phyloP scores from a whole-genome alignment of 2,329 filamentous ascomycete genomes.

The Fusarium burgessii region DNA sequence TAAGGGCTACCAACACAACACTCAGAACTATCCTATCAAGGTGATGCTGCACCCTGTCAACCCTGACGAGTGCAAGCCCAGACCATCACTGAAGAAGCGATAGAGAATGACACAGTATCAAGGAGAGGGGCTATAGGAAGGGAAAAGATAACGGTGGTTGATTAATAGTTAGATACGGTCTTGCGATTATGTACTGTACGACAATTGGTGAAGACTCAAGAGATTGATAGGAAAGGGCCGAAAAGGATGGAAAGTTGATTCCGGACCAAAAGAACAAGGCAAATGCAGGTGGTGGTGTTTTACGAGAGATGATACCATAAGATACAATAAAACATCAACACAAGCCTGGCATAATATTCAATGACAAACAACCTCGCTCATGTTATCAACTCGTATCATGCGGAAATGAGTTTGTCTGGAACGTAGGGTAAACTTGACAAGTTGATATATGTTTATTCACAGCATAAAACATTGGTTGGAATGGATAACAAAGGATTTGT shows the following conservation, averaged over 20 bases:
- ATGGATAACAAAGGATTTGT: conserved; percentile 14
- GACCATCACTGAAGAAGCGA: conserved; percentile 70
- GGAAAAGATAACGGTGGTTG: conserved; percentile 5
- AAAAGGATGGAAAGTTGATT: conserved; percentile 23
- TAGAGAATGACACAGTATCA: conserved; percentile 49
- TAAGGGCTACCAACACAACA: conserved; percentile 93
- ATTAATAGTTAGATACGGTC: conserved; percentile 36
- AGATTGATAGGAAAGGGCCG: conserved; percentile 24
- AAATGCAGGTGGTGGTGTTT: conserved; percentile 38
- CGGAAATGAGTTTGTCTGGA: background rate
- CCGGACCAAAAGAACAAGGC: conserved; percentile 9
- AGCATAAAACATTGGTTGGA: background rate
- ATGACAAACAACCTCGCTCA: conserved; percentile 2
- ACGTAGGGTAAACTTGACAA: background rate
- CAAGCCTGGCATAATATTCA: conserved; percentile 6
- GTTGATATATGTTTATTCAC: background rate
- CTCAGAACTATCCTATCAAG: conserved; percentile 78
- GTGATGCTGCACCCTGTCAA: conserved; percentile 85
- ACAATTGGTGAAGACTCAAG: conserved; percentile 10
- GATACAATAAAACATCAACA: conserved; percentile 38
- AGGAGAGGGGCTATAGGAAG: background rate
- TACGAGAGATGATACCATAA: conserved; percentile 49
- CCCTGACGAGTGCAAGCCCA: conserved; percentile 71
- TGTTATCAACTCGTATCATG: background rate
- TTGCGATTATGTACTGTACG: conserved; percentile 32